Conservation (phyloP, 257 asterid species). For the Ligustrum vulgare region DNA sequence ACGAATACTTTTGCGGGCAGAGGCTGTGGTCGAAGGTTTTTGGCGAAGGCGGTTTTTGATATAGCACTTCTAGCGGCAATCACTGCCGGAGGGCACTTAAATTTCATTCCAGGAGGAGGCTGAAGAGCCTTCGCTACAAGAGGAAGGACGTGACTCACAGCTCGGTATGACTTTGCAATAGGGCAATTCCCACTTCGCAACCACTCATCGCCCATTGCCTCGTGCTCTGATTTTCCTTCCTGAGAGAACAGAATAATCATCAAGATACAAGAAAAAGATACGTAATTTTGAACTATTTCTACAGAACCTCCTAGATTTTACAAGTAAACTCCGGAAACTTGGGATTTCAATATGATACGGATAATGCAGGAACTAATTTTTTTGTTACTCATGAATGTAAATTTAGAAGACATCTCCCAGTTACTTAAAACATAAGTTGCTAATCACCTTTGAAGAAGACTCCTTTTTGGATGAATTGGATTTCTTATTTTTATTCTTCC, state of each 20-base stretch:
- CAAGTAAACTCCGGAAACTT: neutral
- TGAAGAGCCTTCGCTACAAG: conserved; percentile 76
- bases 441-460: conserved; percentile 63
- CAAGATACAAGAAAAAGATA: neutral
- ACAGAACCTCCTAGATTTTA: neutral
- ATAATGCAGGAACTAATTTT: neutral
- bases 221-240: conserved; percentile 67
- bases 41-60: conserved; percentile 76
- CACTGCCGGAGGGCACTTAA: conserved; percentile 75
- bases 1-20: conserved; percentile 71
- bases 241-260: conserved; percentile 30
- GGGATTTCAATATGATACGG: neutral
- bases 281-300: neutral
- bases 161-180: conserved; percentile 86
- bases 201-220: conserved; percentile 81
- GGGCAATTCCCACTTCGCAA: conserved; percentile 85
- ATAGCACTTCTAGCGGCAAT: conserved; percentile 83
- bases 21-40: conserved; percentile 88
- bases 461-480: conserved; percentile 56
- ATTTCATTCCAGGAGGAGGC: conserved; percentile 82
- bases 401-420: neutral
- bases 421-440: neutral
- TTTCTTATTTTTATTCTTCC: conserved; percentile 58
- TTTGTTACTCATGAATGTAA: neutral
- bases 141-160: conserved; percentile 75